phyloP scores from a whole-genome alignment of 148 eudicot genomes.

The Fallopia convolvulus region DNA sequence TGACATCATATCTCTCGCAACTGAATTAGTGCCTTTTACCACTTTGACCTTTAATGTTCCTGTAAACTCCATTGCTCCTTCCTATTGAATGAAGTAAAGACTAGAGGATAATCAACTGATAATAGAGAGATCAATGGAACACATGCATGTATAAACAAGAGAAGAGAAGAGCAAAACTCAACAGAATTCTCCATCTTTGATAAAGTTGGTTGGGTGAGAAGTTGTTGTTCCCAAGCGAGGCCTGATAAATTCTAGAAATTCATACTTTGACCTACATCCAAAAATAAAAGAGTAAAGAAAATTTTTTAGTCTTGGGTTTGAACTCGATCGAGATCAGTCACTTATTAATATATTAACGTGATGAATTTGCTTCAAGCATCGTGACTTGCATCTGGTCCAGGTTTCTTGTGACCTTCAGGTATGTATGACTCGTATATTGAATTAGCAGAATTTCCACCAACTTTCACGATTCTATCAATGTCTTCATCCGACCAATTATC shows the following conservation, averaged over 20 bases:
- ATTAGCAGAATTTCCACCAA: constrained; percentile 91
- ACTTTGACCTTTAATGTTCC: constrained; percentile 74
- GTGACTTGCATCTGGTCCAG: constrained; percentile 64
- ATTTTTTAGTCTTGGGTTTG: too few species aligned
- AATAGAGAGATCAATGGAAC: too few species aligned
- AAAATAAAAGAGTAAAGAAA: not conserved
- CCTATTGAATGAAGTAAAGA: constrained; percentile 29
- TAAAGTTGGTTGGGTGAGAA: constrained; percentile 26
- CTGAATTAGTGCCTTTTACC: constrained; percentile 78
- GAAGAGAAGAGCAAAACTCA: constrained; percentile 19
- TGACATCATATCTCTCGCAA: constrained; percentile 80
- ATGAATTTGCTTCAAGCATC: constrained; percentile 67
- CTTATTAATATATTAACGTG: too few species aligned
- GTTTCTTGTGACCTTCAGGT: constrained; percentile 70
- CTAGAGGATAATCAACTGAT: not conserved
- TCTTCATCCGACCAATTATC: constrained; percentile 96
- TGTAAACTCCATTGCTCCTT: constrained; percentile 73
- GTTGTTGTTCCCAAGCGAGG: constrained; percentile 67
- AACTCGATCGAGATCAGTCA: too few species aligned
- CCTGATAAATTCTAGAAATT: constrained; percentile 77
- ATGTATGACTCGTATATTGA: constrained; percentile 86
- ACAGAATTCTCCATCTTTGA: constrained; percentile 15
- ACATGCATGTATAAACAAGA: not conserved
- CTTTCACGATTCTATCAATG: constrained; percentile 78
- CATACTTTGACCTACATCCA: constrained; percentile 71